A percentile compares a stretch with the other conserved stretches of the same genome.
phyloP scores from a whole-genome alignment of 1,284 basidiomycete genomes.

The Heterobasidion parviporum region DNA sequence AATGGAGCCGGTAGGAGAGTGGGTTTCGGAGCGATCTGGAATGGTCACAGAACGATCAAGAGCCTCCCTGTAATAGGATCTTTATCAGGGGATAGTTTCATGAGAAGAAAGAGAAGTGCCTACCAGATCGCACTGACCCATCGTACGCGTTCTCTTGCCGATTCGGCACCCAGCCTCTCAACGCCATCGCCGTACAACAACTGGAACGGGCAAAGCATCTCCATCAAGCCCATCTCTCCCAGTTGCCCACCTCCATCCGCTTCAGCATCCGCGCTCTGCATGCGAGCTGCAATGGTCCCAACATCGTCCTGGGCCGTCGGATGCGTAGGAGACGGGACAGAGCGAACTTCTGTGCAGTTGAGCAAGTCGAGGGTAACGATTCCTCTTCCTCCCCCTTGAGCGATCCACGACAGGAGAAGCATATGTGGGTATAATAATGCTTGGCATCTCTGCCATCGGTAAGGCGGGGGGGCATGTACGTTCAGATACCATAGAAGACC shows the following conservation, averaged over 20 bases:
- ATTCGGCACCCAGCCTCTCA: slow-evolving; percentile 78
- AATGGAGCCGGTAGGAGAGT: slow-evolving; percentile 67
- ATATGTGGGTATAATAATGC: slow-evolving; percentile 76
- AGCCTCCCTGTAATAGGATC: slow-evolving; percentile 49
- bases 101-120: slow-evolving; percentile 18
- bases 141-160: slow-evolving; percentile 71
- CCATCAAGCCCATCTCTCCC: slow-evolving; percentile 34
- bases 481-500: slow-evolving; percentile 86
- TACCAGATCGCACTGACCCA: slow-evolving; percentile 87
- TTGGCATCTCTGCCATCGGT: slow-evolving; percentile 78
- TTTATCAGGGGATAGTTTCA: neutral
- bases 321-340: slow-evolving; percentile 70
- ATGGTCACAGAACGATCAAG: slow-evolving; percentile 40
- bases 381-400: slow-evolving; percentile 67
- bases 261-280: slow-evolving; percentile 42
- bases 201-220: slow-evolving; percentile 80
- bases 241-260: slow-evolving; percentile 37
- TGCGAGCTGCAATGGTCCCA: slow-evolving; percentile 69
- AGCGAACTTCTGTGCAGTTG: slow-evolving; percentile 77
- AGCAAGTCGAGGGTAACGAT: slow-evolving; percentile 77
- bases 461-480: slow-evolving; percentile 73
- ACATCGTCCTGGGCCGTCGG: slow-evolving; percentile 75
- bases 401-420: slow-evolving; percentile 77
- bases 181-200: slow-evolving; percentile 82
- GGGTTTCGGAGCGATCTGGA: slow-evolving; percentile 42